A percentile compares a stretch with the other conserved stretches of the same genome.
Conservation (phyloP, 805 yeast species). For the Yamadazyma olivae region DNA sequence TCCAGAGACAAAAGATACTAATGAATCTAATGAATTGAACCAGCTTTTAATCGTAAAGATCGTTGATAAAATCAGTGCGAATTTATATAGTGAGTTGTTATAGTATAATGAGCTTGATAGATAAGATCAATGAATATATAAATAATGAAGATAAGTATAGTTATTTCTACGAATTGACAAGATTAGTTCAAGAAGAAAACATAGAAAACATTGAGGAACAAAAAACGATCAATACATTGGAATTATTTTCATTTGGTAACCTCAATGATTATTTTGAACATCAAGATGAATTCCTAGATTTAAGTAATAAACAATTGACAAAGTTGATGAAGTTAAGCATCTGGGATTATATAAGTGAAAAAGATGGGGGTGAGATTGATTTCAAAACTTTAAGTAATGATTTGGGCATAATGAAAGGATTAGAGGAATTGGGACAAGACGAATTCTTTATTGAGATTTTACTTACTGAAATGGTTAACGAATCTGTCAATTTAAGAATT, state of each 20-base stretch:
- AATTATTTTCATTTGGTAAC: constrained; percentile 38
- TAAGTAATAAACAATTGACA: constrained; percentile 11
- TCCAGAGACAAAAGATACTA: not conserved
- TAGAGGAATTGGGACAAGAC: constrained; percentile 3
- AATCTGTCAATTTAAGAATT: constrained; percentile 21
- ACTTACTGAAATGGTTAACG: constrained; percentile 10
- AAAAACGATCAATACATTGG: constrained; percentile 25
- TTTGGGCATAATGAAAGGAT: not conserved
- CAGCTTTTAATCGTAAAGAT: constrained; percentile 16
- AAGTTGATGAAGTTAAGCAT: constrained; percentile 29
- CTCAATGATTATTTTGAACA: constrained; percentile 21
- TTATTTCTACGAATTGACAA: constrained; percentile 1
- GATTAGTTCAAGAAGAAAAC: too few species aligned
- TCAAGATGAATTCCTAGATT: constrained; percentile 12
- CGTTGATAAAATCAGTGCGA: constrained; percentile 18
- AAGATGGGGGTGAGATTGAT: constrained; percentile 9
- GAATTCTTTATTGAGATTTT: constrained; percentile 9
- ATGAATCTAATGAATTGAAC: constrained; percentile 11
- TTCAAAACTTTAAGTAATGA: not conserved
- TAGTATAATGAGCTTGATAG: constrained; percentile 2
- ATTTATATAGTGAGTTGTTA: constrained; percentile 21
- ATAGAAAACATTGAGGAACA: not conserved
- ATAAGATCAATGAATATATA: not conserved
- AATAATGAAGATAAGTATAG: not conserved
- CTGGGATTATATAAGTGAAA: constrained; percentile 13